phyloP scores from a whole-genome alignment of 164 flowering plant genomes.

The Cinnamomum chago region DNA sequence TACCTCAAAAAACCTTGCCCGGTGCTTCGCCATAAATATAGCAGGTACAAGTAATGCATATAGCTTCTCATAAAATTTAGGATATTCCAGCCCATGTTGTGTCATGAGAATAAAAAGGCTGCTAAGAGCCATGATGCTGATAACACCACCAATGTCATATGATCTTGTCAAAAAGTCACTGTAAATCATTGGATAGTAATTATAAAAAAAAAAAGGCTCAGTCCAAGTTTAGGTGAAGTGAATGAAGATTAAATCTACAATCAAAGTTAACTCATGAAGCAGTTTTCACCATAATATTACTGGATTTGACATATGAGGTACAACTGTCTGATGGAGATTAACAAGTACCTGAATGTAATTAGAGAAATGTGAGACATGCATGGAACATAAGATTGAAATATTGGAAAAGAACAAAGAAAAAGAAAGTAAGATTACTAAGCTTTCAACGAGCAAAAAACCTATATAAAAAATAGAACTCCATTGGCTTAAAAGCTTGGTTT shows the following conservation, averaged over 20 bases:
- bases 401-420: not conserved
- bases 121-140: slow-evolving; percentile 97
- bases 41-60: slow-evolving; percentile 79
- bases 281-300: slow-evolving; percentile 57
- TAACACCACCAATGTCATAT: slow-evolving; percentile 94
- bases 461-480: too few relatives aligned
- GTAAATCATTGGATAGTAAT: slow-evolving; percentile 27
- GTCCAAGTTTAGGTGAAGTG: not conserved
- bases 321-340: slow-evolving; percentile 66
- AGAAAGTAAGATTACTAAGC: not conserved
- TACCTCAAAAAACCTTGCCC: slow-evolving; percentile 89
- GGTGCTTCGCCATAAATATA: slow-evolving; percentile 80
- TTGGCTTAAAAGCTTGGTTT: too few relatives aligned
- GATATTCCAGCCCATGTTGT: slow-evolving; percentile 86
- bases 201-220: slow-evolving; percentile 2
- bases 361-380: slow-evolving; percentile 1
- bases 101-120: slow-evolving; percentile 88
- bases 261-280: not conserved
- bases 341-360: slow-evolving; percentile 63
- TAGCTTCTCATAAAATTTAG: slow-evolving; percentile 88
- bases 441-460: not conserved
- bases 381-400: not conserved
- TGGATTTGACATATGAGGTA: slow-evolving; percentile 79
- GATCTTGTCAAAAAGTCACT: slow-evolving; percentile 96
- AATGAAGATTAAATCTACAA: not conserved